Evolutionary conservation across 1,284 basidiomycete species (phyloP).

Genomic region (Xanthoconium separans): DNA sequence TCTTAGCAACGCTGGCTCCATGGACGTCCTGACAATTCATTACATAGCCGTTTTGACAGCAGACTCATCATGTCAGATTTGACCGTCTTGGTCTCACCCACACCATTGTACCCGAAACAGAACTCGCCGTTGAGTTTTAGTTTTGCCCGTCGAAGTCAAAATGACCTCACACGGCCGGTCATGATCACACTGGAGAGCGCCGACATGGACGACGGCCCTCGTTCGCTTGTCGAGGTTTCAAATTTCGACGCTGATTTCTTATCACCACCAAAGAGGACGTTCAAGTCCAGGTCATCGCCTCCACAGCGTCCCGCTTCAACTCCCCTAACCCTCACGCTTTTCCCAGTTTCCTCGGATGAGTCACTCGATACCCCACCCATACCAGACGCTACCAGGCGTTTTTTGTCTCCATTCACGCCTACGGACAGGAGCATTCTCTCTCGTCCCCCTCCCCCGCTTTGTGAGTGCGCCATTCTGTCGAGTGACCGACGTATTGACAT

Average conservation of each 20-base stretch:
- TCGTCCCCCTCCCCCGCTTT: conserved; percentile 59
- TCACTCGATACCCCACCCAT: conserved; percentile 3
- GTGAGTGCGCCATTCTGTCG: conserved; percentile 41
- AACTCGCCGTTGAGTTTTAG: conserved; percentile 27
- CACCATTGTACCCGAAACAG: conserved; percentile 25
- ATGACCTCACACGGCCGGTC: conserved; percentile 35
- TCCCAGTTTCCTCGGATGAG: neutral
- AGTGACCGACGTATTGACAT: neutral
- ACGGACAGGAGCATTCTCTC: conserved; percentile 43
- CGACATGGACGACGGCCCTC: conserved; percentile 34
- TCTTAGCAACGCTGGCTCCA: too few relatives aligned
- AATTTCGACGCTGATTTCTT: conserved; percentile 34
- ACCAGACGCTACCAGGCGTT: conserved; percentile 22
- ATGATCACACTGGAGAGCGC: conserved; percentile 51
- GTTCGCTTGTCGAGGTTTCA: conserved; percentile 29
- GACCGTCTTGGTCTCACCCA: conserved; percentile 35
- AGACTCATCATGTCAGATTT: conserved; percentile 30
- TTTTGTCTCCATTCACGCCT: conserved; percentile 29
- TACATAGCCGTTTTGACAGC: neutral
- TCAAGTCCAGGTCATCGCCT: conserved; percentile 20
- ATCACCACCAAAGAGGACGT: conserved; percentile 51
- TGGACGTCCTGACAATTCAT: too few relatives aligned
- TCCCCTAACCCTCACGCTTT: conserved; percentile 18
- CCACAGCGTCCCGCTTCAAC: conserved; percentile 28
- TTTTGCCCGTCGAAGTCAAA: conserved; percentile 29